These are phyloP conservation scores for Fusarium incarnatum DNA, from an alignment of 2,329 filamentous ascomycete species.

Conservation along the genomic window DNA sequence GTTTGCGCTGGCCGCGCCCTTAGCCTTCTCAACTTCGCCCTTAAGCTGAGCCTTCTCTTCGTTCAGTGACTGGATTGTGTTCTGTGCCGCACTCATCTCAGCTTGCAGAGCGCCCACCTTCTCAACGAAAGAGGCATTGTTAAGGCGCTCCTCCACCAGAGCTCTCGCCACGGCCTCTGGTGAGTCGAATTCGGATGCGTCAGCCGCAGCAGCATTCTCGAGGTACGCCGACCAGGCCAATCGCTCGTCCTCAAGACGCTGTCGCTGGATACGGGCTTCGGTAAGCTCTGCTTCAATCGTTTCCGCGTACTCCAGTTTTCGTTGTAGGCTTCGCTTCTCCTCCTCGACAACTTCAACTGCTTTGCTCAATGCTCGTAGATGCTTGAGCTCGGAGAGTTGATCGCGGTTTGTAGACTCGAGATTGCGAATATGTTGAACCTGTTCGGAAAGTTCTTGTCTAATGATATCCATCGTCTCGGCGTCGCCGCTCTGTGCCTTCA, in stretches of 20 bases:
- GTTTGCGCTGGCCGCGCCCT: conserved; percentile 59
- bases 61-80: conserved; percentile 77
- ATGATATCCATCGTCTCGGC: conserved; percentile 87
- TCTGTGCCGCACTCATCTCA: conserved; percentile 81
- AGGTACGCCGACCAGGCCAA: conserved; percentile 89
- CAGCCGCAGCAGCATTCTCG: conserved; percentile 71
- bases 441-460: conserved; percentile 88
- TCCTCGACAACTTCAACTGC: conserved; percentile 96
- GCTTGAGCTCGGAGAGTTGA: conserved; percentile 81
- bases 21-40: conserved; percentile 77
- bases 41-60: conserved; percentile 73
- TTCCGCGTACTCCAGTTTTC: conserved; percentile 79
- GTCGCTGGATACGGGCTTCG: conserved; percentile 84
- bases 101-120: conserved; percentile 82
- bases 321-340: conserved; percentile 86
- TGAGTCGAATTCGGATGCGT: conserved; percentile 82
- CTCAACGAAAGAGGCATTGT: conserved; percentile 82
- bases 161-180: conserved; percentile 89
- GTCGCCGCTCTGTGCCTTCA: conserved; percentile 90
- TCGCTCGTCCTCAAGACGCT: conserved; percentile 89
- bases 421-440: conserved; percentile 89
- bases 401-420: conserved; percentile 85
- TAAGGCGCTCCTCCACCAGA: conserved; percentile 83
- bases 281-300: conserved; percentile 79
- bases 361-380: conserved; percentile 82